A percentile compares a stretch with the other conserved stretches of the same genome.
These are phyloP conservation scores for Curvularia verruculosa DNA, from an alignment of 2,329 filamentous ascomycete genomes.

Conservation along the genomic window DNA sequence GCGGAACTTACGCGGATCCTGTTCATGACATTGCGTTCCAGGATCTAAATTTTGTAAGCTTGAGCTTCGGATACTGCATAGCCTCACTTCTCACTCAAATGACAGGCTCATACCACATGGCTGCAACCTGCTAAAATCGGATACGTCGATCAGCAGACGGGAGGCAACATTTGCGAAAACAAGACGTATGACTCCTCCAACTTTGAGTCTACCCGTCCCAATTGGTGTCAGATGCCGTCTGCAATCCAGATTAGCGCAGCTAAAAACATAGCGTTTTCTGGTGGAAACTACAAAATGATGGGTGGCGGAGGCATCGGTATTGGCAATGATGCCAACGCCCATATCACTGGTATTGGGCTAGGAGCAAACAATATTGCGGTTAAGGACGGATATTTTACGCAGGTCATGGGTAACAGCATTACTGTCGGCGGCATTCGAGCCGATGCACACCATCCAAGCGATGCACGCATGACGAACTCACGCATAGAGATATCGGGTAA, in stretches of 20 bases:
- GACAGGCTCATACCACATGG: slow-evolving; percentile 22
- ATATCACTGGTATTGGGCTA: slow-evolving; percentile 10
- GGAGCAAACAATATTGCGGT: slow-evolving; percentile 17
- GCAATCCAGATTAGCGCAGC: slow-evolving; percentile 25
- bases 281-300: slow-evolving; percentile 21
- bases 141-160: slow-evolving; percentile 24
- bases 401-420: slow-evolving; percentile 27
- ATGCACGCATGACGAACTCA: slow-evolving; percentile 19
- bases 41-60: slow-evolving; percentile 19
- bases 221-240: slow-evolving; percentile 24
- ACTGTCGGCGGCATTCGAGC: slow-evolving; percentile 20
- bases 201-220: slow-evolving; percentile 21
- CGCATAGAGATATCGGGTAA: slow-evolving; percentile 19
- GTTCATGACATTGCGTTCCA: slow-evolving; percentile 21
- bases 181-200: slow-evolving; percentile 21
- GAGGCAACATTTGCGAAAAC: slow-evolving; percentile 22
- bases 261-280: slow-evolving; percentile 19
- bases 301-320: slow-evolving; percentile 21
- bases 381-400: slow-evolving; percentile 20
- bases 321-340: slow-evolving; percentile 25
- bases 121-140: slow-evolving; percentile 14
- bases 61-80: background rate
- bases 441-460: slow-evolving; percentile 22
- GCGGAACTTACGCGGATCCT: slow-evolving; percentile 20
- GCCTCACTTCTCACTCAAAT: slow-evolving; percentile 3